A percentile compares a stretch with the other conserved stretches of the same genome.
phyloP scores from a whole-genome alignment of 2,329 filamentous ascomycete genomes.

The Pezicula neosporulosa region DNA sequence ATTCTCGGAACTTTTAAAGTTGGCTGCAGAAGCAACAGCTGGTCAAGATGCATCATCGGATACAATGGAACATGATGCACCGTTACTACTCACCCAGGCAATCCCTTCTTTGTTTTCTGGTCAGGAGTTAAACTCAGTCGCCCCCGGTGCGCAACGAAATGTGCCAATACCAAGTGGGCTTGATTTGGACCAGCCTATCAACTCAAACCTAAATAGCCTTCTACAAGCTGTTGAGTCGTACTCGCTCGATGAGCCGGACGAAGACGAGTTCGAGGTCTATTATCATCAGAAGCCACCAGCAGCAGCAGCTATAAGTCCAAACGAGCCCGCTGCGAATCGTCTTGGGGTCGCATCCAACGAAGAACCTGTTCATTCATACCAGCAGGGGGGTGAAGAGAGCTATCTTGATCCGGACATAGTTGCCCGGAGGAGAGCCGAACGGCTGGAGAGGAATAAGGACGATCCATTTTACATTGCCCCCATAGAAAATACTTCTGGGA shows the following conservation, averaged over 20 bases:
- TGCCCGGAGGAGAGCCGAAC: constrained; percentile 71
- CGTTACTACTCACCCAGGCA: constrained; percentile 82
- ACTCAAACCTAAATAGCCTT: constrained; percentile 65
- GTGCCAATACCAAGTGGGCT: constrained; percentile 76
- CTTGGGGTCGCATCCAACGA: constrained; percentile 41
- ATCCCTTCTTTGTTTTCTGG: constrained; percentile 85
- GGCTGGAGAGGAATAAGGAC: constrained; percentile 79
- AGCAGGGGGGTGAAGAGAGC: constrained; percentile 57
- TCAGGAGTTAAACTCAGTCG: constrained; percentile 89
- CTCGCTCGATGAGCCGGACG: constrained; percentile 46
- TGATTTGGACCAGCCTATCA: constrained; percentile 79
- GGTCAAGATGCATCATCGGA: constrained; percentile 58
- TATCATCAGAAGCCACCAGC: constrained; percentile 55
- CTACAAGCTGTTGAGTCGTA: constrained; percentile 54
- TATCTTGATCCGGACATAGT: constrained; percentile 72
- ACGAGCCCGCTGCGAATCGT: constrained; percentile 52
- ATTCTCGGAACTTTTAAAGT: constrained; percentile 82
- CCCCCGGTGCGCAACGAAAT: constrained; percentile 75
- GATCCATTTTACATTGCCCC: constrained; percentile 90
- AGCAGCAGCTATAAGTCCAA: constrained; percentile 35
- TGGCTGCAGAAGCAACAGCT: constrained; percentile 77
- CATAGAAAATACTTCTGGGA: constrained; percentile 49
- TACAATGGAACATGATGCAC: constrained; percentile 60
- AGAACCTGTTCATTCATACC: constrained; percentile 49
- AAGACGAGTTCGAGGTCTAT: constrained; percentile 65